Base-by-base conservation (phyloP, 2,329 filamentous ascomycete species). In the Clonostachys byssicola region DNA sequence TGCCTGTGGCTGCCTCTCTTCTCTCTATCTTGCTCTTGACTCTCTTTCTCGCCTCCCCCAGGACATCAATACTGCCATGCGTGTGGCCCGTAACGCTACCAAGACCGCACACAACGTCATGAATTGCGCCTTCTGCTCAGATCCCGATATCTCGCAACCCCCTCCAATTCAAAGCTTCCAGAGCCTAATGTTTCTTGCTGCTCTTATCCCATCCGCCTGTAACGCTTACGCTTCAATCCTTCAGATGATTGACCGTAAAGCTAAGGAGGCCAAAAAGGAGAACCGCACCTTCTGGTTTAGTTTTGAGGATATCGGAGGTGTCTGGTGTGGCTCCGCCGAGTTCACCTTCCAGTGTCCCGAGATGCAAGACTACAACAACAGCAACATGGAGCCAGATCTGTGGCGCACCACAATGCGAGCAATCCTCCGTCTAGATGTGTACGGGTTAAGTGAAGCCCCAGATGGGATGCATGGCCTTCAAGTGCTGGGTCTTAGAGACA, bases 171-270 rank as follows among this genome's bases (percentile, higher is more conserved):
- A 77, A 45, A 54, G 68, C 33, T 77, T 80, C 51, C 81, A 84
- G 57, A 82, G 73, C 56, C 67, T 76, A 44, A 83, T 83, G 78
- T 68, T 81, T 45, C 65, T 85, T 5, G 77, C 73, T 7, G 74
- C 79, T 3, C 69, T 85, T 33, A 64, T 85, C 5, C 79, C 80
- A 2, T 76, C 77, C 9, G 72, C 80, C 41, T 78, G 75, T 46
- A 75, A 81, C 57, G 75, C 77, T 8, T 85, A 85, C 65, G 70
- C 70, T 47, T 65, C 62, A 30, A 77, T 85, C 42, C 65, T 85
- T 12, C 61, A 64, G 43, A 71, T 80, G 64, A 67, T 84, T 8
- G 80, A 85, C 51, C 58, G 58, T n/a, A 75, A 81, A 54, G 64
- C 73, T 0, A 63, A 66, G 2, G 58, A 55, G 1, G 80, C 79